Conservation (phyloP, 495 filamentous ascomycete species). For the Xylaria scruposa region DNA sequence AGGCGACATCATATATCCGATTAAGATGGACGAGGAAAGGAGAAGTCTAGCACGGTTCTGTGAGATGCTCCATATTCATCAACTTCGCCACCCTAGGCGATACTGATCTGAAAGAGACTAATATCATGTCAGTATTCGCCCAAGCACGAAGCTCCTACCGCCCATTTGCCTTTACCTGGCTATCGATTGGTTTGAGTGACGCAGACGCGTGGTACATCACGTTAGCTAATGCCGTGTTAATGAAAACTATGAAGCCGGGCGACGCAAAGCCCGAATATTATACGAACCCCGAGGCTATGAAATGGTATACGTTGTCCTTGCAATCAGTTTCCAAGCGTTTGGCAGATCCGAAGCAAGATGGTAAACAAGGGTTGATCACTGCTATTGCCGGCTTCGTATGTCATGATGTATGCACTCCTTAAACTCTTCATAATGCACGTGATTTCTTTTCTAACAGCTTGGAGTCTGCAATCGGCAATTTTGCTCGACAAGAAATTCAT, state of each 20-base stretch:
- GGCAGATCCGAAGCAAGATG: constrained; percentile 28
- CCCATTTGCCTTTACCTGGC: constrained; percentile 37
- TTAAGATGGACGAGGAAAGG: constrained; percentile 35
- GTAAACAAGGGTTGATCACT: constrained; percentile 33
- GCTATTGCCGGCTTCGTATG: constrained; percentile 38
- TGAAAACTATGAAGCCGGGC: constrained; percentile 18
- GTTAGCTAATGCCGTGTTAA: constrained; percentile 33
- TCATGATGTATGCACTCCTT: constrained; percentile 33
- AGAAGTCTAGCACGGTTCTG: constrained; percentile 30
- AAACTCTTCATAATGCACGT: background rate
- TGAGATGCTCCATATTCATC: constrained; percentile 18
- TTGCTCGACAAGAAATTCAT: constrained; percentile 33
- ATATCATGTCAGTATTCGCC: constrained; percentile 28
- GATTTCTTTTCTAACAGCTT: constrained; percentile 16
- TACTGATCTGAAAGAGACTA: background rate
- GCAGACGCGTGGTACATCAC: constrained; percentile 37
- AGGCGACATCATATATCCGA: constrained; percentile 27
- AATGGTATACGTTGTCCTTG: constrained; percentile 38
- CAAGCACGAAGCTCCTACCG: constrained; percentile 29
- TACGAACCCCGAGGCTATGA: constrained; percentile 32
- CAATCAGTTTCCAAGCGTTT: constrained; percentile 34
- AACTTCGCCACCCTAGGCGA: background rate
- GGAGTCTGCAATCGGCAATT: constrained; percentile 36
- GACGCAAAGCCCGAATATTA: constrained; percentile 25
- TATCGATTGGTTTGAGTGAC: constrained; percentile 36